phyloP scores from a whole-genome alignment of 2,329 filamentous ascomycete species.

The Colletotrichum filicis region DNA sequence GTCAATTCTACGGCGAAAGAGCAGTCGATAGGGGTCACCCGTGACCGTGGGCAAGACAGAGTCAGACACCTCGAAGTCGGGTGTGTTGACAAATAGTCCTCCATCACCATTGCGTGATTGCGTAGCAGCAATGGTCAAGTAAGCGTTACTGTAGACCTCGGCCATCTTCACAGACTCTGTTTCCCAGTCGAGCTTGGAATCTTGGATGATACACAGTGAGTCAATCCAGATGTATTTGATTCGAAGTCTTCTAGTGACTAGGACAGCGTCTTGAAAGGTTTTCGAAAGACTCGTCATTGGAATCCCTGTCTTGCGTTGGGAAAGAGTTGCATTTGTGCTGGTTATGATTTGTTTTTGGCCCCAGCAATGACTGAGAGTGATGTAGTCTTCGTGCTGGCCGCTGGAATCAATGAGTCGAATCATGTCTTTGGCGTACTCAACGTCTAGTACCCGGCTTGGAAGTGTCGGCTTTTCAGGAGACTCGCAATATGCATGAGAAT shows the following conservation, averaged over 20 bases:
- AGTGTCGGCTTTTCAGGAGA: no score
- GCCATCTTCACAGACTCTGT: conserved; percentile 25
- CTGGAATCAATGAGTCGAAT: no score
- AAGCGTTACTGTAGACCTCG: conserved; percentile 13
- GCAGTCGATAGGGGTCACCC: neutral
- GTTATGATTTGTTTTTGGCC: conserved; percentile 7
- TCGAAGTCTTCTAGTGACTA: conserved; percentile 21
- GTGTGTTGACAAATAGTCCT: neutral
- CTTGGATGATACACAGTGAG: conserved; percentile 36
- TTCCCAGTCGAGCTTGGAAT: conserved; percentile 34
- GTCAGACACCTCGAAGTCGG: no score
- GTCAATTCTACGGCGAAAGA: no score
- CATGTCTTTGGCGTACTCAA: no score
- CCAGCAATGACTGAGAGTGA: conserved; percentile 29
- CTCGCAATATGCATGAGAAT: no score
- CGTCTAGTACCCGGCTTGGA: no score
- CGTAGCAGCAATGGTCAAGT: conserved; percentile 18
- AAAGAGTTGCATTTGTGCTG: no score
- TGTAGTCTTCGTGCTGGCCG: no score
- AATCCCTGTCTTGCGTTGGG: neutral
- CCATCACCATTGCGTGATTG: neutral
- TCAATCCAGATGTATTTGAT: conserved; percentile 38
- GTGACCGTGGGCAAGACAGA: neutral
- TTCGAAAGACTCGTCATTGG: neutral
- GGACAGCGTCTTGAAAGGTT: conserved; percentile 31